These are phyloP conservation scores for Termitomyces titanicus DNA, from an alignment of 768 basidiomycete species.

Conservation along the genomic window DNA sequence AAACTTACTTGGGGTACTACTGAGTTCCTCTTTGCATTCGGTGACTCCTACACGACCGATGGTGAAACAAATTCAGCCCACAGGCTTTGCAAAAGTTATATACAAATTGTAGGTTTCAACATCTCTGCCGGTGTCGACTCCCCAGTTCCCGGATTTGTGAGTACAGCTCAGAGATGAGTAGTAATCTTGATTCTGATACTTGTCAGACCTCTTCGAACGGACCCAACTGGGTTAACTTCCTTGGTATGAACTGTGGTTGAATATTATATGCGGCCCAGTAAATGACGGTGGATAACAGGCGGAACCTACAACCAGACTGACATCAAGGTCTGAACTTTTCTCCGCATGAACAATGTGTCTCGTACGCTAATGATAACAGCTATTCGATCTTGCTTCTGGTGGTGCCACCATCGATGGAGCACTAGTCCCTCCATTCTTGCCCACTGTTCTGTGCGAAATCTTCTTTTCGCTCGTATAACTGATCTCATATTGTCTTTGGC, in stretches of 20 bases:
- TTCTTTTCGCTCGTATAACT: background rate
- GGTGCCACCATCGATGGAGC: slow-evolving; percentile 57
- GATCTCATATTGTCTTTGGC: background rate
- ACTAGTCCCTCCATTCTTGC: slow-evolving; percentile 45
- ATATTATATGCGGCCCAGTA: background rate
- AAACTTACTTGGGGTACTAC: slow-evolving; percentile 48
- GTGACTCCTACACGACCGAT: slow-evolving; percentile 59
- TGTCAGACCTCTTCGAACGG: slow-evolving; percentile 56
- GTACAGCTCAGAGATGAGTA: slow-evolving; percentile 11
- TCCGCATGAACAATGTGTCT: background rate
- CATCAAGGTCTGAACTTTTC: slow-evolving; percentile 44
- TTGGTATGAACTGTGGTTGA: slow-evolving; percentile 39
- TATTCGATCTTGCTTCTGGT: slow-evolving; percentile 52
- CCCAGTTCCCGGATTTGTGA: slow-evolving; percentile 46
- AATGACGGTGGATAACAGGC: slow-evolving; percentile 23
- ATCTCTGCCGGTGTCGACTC: slow-evolving; percentile 56
- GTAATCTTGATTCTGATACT: slow-evolving; percentile 29
- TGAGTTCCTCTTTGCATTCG: slow-evolving; percentile 56
- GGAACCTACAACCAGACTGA: slow-evolving; percentile 53
- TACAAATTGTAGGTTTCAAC: slow-evolving; percentile 43
- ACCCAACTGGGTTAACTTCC: slow-evolving; percentile 57
- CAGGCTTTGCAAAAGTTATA: background rate
- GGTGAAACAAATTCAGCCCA: slow-evolving; percentile 16
- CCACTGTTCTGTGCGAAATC: slow-evolving; percentile 39
- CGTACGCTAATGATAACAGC: slow-evolving; percentile 6